Evolutionary conservation across 805 yeast species (phyloP).

Genomic region (Nakazawaea siamensis): DNA sequence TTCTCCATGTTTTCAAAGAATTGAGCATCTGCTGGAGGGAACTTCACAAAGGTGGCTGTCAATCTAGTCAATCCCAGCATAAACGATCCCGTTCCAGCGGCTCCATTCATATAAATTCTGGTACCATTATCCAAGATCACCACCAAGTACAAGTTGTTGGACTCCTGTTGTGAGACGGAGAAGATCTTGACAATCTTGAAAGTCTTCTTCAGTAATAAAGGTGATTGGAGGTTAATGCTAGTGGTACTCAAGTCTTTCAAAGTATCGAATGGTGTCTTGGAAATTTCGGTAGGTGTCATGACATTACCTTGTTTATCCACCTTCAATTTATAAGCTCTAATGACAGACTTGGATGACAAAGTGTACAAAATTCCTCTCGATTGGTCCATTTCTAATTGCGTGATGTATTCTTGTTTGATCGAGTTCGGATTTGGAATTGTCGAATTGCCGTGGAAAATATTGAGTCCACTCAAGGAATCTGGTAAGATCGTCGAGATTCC

Average conservation of each 20-base stretch:
- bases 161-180: constrained; percentile 55
- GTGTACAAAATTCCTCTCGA: constrained; percentile 74
- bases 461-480: constrained; percentile 13
- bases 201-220: constrained; percentile 45
- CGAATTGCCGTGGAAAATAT: constrained; percentile 12
- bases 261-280: constrained; percentile 35
- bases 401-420: constrained; percentile 44
- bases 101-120: constrained; percentile 57
- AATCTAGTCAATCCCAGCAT: constrained; percentile 19
- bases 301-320: constrained; percentile 29
- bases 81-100: constrained; percentile 11
- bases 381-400: constrained; percentile 65
- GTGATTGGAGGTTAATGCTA: constrained; percentile 21
- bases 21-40: constrained; percentile 32
- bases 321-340: constrained; percentile 65
- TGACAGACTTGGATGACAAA: constrained; percentile 71
- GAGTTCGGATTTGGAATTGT: constrained; percentile 8
- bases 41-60: constrained; percentile 31
- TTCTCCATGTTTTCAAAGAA: constrained; percentile 21
- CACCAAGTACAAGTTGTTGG: constrained; percentile 60
- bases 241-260: constrained; percentile 38
- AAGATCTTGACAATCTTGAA: constrained; percentile 57
- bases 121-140: constrained; percentile 83
- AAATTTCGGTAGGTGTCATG: constrained; percentile 20
- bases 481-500: constrained; percentile 47